Evolutionary conservation across 2,329 filamentous ascomycete species (phyloP).

Genomic region (Pseudovirgaria hyperparasitica): DNA sequence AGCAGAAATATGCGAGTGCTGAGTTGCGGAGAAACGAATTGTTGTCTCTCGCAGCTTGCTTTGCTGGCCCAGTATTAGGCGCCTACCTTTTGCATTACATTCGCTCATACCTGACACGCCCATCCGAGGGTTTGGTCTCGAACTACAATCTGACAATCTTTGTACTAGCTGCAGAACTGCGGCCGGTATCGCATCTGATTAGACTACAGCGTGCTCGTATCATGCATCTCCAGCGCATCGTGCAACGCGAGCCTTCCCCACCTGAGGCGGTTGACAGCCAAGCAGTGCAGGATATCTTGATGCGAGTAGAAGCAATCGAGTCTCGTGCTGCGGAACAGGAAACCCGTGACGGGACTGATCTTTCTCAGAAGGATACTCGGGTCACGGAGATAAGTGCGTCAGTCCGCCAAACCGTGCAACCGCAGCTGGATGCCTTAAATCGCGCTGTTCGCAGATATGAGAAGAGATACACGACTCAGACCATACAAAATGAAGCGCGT

Average conservation of each 20-base stretch:
- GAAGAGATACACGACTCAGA: conserved; percentile 67
- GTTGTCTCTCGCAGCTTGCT: conserved; percentile 63
- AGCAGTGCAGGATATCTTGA: conserved; percentile 32
- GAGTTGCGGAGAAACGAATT: conserved; percentile 67
- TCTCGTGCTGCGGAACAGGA: conserved; percentile 34
- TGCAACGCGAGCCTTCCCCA: conserved; percentile 26
- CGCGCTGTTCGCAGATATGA: conserved; percentile 84
- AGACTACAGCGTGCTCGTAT: conserved; percentile 70
- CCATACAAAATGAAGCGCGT: conserved; percentile 63
- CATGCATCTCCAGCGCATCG: conserved; percentile 65
- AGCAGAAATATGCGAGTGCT: conserved; percentile 30
- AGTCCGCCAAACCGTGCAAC: conserved; percentile 54
- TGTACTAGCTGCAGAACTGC: conserved; percentile 72
- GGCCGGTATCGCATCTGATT: conserved; percentile 69
- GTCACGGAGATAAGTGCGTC: conserved; percentile 34
- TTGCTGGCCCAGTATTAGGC: conserved; percentile 64
- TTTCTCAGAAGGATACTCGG: conserved; percentile 32
- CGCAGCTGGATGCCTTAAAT: conserved; percentile 78
- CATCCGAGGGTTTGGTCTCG: conserved; percentile 76
- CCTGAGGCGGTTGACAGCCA: conserved; percentile 8
- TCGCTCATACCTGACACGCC: conserved; percentile 65
- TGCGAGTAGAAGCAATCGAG: conserved; percentile 60
- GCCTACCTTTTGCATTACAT: conserved; percentile 76
- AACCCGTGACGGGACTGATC: conserved; percentile 24
- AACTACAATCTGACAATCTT: conserved; percentile 92